Conservation (phyloP, 495 filamentous ascomycete genomes). For the Hyaloscypha bicolor region DNA sequence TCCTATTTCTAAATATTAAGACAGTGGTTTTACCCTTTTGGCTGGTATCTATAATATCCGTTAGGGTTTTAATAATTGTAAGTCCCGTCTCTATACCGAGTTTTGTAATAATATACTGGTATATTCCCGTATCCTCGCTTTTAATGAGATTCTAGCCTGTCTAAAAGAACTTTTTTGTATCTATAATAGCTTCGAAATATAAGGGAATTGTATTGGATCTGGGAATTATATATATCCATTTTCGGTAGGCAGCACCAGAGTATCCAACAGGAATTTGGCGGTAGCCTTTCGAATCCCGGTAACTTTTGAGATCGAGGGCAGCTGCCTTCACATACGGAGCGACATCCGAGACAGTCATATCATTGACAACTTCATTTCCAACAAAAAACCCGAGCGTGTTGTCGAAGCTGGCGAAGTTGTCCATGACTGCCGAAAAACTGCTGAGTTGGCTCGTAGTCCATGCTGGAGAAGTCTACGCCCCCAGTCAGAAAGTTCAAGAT, state of each 20-base stretch:
- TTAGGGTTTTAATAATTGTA: background rate
- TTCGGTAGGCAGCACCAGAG: conserved; percentile 60
- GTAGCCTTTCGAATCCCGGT: conserved; percentile 72
- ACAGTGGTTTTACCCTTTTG: conserved; percentile 36
- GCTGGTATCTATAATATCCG: conserved; percentile 12
- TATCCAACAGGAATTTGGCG: conserved; percentile 82
- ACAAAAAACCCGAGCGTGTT: conserved; percentile 82
- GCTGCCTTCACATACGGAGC: conserved; percentile 82
- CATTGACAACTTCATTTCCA: conserved; percentile 77
- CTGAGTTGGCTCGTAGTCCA: conserved; percentile 71
- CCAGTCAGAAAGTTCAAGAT: background rate
- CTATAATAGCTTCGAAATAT: conserved; percentile 26
- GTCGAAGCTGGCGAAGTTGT: conserved; percentile 72
- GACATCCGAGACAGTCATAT: conserved; percentile 57
- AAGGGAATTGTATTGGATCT: conserved; percentile 31
- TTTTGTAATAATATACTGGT: conserved; percentile 30
- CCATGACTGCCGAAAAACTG: conserved; percentile 68
- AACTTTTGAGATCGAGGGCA: conserved; percentile 74
- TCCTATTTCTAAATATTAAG: conserved; percentile 37
- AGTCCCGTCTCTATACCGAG: conserved; percentile 28
- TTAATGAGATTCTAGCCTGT: conserved; percentile 31
- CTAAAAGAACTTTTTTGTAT: conserved; percentile 30
- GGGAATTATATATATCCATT: conserved; percentile 41
- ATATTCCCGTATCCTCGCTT: conserved; percentile 27
- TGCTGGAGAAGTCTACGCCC: conserved; percentile 47